phyloP scores from a whole-genome alignment of 192 early-diverging fungal genomes.

The Umbelopsis isabellina region DNA sequence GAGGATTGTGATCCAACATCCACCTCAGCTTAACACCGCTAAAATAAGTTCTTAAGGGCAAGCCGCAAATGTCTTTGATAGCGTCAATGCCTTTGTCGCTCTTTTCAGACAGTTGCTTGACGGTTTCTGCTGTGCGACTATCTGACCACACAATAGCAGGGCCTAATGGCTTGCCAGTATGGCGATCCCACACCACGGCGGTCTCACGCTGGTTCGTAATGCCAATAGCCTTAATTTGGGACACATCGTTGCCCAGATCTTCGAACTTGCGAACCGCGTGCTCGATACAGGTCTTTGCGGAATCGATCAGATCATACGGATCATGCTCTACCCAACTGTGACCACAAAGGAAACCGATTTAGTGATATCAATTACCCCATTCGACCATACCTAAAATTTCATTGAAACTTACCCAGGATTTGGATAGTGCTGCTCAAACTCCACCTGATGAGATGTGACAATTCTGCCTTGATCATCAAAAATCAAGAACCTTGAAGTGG shows the following conservation, averaged over 20 bases:
- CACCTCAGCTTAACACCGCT: conserved; percentile 90
- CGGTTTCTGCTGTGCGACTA: conserved; percentile 76
- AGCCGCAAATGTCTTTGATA: conserved; percentile 67
- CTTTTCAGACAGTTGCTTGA: conserved; percentile 60
- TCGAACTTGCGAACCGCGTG: conserved; percentile 65
- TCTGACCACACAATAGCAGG: conserved; percentile 95
- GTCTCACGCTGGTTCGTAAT: conserved; percentile 98
- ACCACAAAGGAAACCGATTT: not conserved
- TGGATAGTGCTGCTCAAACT: conserved; percentile 82
- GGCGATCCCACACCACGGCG: conserved; percentile 84
- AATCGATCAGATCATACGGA: conserved; percentile 73
- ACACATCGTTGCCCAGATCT: conserved; percentile 58
- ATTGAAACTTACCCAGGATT: conserved; percentile 63
- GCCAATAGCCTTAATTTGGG: conserved; percentile 71
- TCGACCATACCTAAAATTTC: not conserved
- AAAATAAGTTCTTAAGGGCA: conserved; percentile 93
- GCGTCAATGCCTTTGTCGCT: conserved; percentile 40
- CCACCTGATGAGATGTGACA: conserved; percentile 77
- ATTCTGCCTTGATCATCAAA: conserved; percentile 78
- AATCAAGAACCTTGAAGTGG: conserved; percentile 89
- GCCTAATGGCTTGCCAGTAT: conserved; percentile 76
- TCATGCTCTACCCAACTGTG: conserved; percentile 88
- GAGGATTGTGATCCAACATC: conserved; percentile 83
- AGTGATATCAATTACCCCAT: not conserved
- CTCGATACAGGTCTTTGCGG: conserved; percentile 70